A percentile compares a stretch with the other conserved stretches of the same genome.
Evolutionary conservation across 2,329 filamentous ascomycete species (phyloP).

Genomic region (Colletotrichum navitas): DNA sequence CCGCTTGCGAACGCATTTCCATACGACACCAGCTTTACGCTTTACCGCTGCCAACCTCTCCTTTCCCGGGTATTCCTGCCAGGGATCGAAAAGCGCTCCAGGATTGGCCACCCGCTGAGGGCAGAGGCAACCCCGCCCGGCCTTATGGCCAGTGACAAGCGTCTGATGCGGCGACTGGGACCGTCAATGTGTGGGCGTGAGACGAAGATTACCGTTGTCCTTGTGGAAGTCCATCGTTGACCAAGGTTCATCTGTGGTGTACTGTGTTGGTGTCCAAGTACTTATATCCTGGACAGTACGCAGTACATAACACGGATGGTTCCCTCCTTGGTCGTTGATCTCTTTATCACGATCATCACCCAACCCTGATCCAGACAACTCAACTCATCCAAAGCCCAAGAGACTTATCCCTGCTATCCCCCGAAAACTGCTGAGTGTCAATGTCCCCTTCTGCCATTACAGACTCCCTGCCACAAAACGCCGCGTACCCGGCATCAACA

Average conservation of each 20-base stretch:
- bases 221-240: constrained; percentile 30
- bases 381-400: background rate
- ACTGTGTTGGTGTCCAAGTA: constrained; percentile 15
- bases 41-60: constrained; percentile 42
- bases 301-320: constrained; percentile 6
- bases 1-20: constrained; percentile 40
- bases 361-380: constrained; percentile 1
- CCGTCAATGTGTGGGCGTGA: constrained; percentile 16
- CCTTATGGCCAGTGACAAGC: constrained; percentile 25
- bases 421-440: constrained; percentile 45
- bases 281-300: constrained; percentile 10
- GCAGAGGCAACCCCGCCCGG: constrained; percentile 21
- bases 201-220: constrained; percentile 12
- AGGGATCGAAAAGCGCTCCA: constrained; percentile 20
- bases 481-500: constrained; percentile 55
- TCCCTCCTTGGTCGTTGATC: background rate
- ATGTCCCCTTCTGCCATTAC: constrained; percentile 73
- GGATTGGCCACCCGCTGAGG: constrained; percentile 20
- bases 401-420: constrained; percentile 9
- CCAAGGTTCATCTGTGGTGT: constrained; percentile 18
- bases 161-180: constrained; percentile 18
- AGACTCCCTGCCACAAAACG: constrained; percentile 61
- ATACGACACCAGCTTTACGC: constrained; percentile 26
- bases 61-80: constrained; percentile 36
- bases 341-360: background rate